A percentile compares a stretch with the other conserved stretches of the same genome.
Evolutionary conservation across 257 asterid species (phyloP).

Genomic region (Paraleonurus japonicus): DNA sequence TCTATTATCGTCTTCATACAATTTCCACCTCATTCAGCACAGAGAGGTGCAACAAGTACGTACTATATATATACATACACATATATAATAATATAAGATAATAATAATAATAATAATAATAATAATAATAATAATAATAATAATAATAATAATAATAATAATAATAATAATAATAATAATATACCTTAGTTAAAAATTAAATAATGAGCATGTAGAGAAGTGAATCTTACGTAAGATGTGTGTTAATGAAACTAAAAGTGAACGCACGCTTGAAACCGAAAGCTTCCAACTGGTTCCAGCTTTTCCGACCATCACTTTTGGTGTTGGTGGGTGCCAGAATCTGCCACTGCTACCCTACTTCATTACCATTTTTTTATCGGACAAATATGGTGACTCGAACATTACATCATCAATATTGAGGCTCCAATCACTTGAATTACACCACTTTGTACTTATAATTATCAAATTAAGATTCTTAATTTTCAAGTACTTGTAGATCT

Average conservation of each 20-base stretch:
- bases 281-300: constrained; percentile 29
- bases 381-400: too few relatives aligned
- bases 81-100: background rate
- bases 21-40: constrained; percentile 5
- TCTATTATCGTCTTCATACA: background rate
- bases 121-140: too few relatives aligned
- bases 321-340: constrained; percentile 30
- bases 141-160: too few relatives aligned
- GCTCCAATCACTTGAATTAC: too few relatives aligned
- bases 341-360: constrained; percentile 16
- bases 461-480: too few relatives aligned
- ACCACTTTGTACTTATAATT: too few relatives aligned
- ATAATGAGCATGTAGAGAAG: background rate
- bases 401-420: too few relatives aligned
- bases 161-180: too few relatives aligned
- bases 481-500: too few relatives aligned
- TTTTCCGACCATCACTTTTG: constrained; percentile 13
- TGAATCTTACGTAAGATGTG: background rate
- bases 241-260: background rate
- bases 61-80: too few relatives aligned
- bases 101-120: background rate
- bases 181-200: too few relatives aligned
- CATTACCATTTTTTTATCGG: too few relatives aligned
- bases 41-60: constrained; percentile 19
- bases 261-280: constrained; percentile 19